Evolutionary conservation across 2,329 filamentous ascomycete genomes (phyloP), one percentile per base, ranked within the genome.

Genomic region (Pseudogymnoascus sp.): DNA sequence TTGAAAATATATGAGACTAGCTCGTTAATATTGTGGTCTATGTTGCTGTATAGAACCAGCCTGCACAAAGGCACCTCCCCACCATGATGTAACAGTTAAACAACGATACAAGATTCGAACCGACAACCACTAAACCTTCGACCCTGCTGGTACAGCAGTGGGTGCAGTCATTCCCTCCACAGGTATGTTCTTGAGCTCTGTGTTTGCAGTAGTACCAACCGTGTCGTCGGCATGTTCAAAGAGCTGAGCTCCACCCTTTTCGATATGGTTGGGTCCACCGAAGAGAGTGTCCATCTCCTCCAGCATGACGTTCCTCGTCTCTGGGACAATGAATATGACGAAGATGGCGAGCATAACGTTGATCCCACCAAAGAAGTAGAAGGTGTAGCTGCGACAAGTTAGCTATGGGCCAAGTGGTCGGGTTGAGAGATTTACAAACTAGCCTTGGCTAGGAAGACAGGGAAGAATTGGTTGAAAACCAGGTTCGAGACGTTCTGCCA

Each of bases 391-490:
- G 8, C 77, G 78, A 44, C 74, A 72, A 69, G 14, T 56, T 56
- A 31, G 26, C 26, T 19, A 33, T 31, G 26, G 26, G 7, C 1
- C 7, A 33, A 31, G 2, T 5, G 10, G 31, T n/a, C 2, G n/a
- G 47, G 8, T 13, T 33, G 26, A 10, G 13, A 42, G 7, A 61
- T 31, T 40, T 42, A 61, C 61, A 79, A 77, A 1, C 77, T 77
- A 61, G 73, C 70, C 71, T 87, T 85, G 62, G 81, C 77, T 13
- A 88, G 79, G 76, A 89, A 88, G 11, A 80, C 82, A 13, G 86
- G 86, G 78, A 89, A 88, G 77, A 88, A 88, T 67, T 89, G 86
- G 73, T 88, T 83, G 70, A 88, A 84, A 67, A 88, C 82, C 64
- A 81, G 80, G 73, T 88, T 87, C 71, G 85, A 85, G 62, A 88